Base-by-base conservation (phyloP, 345 rosid species). In the Pseudoturritis turrita region DNA sequence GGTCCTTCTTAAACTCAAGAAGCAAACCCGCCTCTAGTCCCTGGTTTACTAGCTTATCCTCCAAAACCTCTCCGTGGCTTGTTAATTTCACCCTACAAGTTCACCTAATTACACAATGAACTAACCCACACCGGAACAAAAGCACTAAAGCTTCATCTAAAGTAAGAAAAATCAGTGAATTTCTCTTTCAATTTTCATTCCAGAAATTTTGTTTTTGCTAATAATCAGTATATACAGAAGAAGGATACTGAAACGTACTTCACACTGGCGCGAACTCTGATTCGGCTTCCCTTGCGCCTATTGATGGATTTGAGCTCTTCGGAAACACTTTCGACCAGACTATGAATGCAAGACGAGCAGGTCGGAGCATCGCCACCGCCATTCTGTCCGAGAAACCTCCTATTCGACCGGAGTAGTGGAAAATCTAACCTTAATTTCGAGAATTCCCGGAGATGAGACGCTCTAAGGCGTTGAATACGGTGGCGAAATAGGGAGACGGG, bases 1-100 rank as follows among this genome's bases (percentile, higher is more conserved):
- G 26, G 39, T 94, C 96, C 81, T 91, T 94, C 87, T 81, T 88
- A 81, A 89, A 91, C 83, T 94, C 99, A 77, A 94, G 79, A 79
- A 91, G 84, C 59, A 86, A 68, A 43, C 98, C 99, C 49, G 88
- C 79, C 72, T 78, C 78, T 39, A 94, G 46, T 6, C 81, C 81
- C 64, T 55, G 85, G 69, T 81, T 89, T 1, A 75, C 88, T 56
- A 85, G 87, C 81, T 88, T 89, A 76, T 86, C 88, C 56, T 81
- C 84, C 11, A 88, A 52, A 77, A 91, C 85, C 82, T 89, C 96
- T 15, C 91, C 89, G 36, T 80, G 70, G 65, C 88, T 80, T 21
- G 89, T 83, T 64, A 91, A 74, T 61, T 81, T 84, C 74, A 81
- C 40, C 73, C 95, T 88, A 79, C 76, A 67, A n/a, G 60, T 45